phyloP scores from a whole-genome alignment of 352 stramenopile genomes.

The Globisporangium canariense region DNA sequence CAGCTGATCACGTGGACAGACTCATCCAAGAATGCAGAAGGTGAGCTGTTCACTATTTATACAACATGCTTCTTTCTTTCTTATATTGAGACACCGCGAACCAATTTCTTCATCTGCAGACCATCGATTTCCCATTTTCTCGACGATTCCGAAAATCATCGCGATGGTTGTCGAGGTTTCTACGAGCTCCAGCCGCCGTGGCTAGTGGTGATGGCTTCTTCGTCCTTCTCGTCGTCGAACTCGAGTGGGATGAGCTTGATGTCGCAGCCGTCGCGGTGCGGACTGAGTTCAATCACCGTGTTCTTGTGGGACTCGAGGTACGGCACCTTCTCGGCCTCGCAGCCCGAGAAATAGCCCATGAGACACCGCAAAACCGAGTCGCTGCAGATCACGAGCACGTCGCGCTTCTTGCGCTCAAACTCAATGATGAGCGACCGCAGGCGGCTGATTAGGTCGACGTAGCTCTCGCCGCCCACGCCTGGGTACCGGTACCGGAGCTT shows the following conservation, averaged over 20 bases:
- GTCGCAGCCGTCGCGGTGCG: constrained; percentile 81
- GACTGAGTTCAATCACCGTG: constrained; percentile 75
- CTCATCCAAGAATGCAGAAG: background rate
- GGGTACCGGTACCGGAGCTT: constrained; percentile 91
- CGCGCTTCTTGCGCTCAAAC: constrained; percentile 88
- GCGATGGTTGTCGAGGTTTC: background rate
- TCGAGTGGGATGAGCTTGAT: constrained; percentile 82
- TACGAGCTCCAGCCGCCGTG: background rate
- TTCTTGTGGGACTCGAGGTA: constrained; percentile 64
- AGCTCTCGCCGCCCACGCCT: constrained; percentile 90
- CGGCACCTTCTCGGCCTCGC: constrained; percentile 65
- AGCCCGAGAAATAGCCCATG: constrained; percentile 80
- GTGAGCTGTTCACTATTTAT: background rate
- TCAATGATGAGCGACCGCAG: constrained; percentile 91
- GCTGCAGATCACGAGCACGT: constrained; percentile 83
- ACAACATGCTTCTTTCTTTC: background rate
- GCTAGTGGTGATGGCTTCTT: background rate
- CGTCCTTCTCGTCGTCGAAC: constrained; percentile 34
- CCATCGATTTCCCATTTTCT: background rate
- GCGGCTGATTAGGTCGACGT: constrained; percentile 92
- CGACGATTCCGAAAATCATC: background rate
- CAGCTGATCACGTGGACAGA: too few species aligned
- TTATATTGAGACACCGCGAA: background rate
- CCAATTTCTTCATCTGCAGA: background rate
- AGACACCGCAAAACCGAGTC: constrained; percentile 77